These are phyloP conservation scores for Talaromyces pinophilus DNA, from an alignment of 2,329 filamentous ascomycete genomes.

Conservation along the genomic window DNA sequence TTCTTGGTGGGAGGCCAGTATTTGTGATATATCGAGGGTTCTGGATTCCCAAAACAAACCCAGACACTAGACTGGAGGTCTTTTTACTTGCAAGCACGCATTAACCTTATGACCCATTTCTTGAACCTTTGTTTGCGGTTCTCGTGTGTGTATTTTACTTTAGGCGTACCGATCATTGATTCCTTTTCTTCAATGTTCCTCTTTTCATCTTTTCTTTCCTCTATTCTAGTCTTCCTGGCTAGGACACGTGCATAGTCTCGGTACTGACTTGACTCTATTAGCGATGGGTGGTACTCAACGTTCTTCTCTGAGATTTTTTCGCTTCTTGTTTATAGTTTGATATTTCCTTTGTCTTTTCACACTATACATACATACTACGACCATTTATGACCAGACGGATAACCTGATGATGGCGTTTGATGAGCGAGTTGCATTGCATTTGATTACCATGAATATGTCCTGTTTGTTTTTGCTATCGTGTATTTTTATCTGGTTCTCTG, in stretches of 20 bases:
- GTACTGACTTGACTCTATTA: constrained; percentile 4
- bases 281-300: neutral
- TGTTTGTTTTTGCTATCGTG: neutral
- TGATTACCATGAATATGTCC: neutral
- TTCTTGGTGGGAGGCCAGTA: constrained; percentile 20
- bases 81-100: neutral
- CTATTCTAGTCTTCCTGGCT: neutral
- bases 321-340: constrained; percentile 6
- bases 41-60: constrained; percentile 20
- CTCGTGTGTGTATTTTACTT: constrained; percentile 22
- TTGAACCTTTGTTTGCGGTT: constrained; percentile 1
- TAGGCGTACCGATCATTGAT: constrained; percentile 20
- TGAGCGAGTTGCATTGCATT: neutral
- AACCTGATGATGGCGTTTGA: constrained; percentile 3
- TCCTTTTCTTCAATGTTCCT: constrained; percentile 23
- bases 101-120: neutral
- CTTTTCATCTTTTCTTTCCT: constrained; percentile 13
- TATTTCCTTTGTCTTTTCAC: neutral
- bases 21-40: constrained; percentile 24
- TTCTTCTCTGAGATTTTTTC: neutral
- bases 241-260: constrained; percentile 1
- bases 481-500: neutral
- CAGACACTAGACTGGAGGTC: constrained; percentile 11
- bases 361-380: neutral
- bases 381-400: neutral